Percentiles rank a stretch among this genome's conserved stretches.
Evolutionary conservation across 2,329 filamentous ascomycete species (phyloP).

Genomic region (Byssochlamys sp.): DNA sequence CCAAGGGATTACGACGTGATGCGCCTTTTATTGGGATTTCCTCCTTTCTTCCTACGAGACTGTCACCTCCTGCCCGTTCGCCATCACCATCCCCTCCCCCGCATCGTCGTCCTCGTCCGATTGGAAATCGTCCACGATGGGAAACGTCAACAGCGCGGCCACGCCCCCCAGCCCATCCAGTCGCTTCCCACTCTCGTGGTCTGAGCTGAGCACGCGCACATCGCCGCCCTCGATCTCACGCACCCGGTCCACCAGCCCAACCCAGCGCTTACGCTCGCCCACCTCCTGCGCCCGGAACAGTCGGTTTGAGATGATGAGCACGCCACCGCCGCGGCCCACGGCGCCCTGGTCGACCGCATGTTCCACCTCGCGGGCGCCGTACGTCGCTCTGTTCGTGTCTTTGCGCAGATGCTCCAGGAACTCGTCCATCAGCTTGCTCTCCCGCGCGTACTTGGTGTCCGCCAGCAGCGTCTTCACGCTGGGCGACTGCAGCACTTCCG

Average conservation of each 20-base stretch:
- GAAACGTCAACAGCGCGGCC: slow-evolving; percentile 83
- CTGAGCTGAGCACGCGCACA: slow-evolving; percentile 76
- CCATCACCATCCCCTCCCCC: slow-evolving; percentile 6
- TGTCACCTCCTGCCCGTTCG: background rate
- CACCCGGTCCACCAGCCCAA: slow-evolving; percentile 79
- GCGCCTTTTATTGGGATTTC: background rate
- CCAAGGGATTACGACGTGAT: background rate
- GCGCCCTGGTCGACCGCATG: slow-evolving; percentile 77
- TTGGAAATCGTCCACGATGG: slow-evolving; percentile 69
- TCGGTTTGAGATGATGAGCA: slow-evolving; percentile 75
- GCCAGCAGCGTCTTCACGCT: slow-evolving; percentile 68
- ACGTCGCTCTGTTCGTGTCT: slow-evolving; percentile 84
- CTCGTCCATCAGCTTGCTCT: slow-evolving; percentile 74
- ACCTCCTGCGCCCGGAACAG: slow-evolving; percentile 79
- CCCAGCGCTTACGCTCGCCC: slow-evolving; percentile 66
- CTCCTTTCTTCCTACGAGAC: background rate
- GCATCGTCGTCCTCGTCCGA: slow-evolving; percentile 37
- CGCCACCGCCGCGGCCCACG: slow-evolving; percentile 74
- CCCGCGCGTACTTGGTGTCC: slow-evolving; percentile 78
- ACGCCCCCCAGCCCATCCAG: slow-evolving; percentile 77
- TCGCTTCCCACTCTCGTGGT: slow-evolving; percentile 84
- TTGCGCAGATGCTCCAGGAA: slow-evolving; percentile 68
- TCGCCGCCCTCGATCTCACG: slow-evolving; percentile 71
- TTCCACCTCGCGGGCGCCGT: slow-evolving; percentile 73
- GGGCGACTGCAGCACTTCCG: slow-evolving; percentile 73